phyloP scores from a whole-genome alignment of 345 rosid species.

The Hypericum perforatum region DNA sequence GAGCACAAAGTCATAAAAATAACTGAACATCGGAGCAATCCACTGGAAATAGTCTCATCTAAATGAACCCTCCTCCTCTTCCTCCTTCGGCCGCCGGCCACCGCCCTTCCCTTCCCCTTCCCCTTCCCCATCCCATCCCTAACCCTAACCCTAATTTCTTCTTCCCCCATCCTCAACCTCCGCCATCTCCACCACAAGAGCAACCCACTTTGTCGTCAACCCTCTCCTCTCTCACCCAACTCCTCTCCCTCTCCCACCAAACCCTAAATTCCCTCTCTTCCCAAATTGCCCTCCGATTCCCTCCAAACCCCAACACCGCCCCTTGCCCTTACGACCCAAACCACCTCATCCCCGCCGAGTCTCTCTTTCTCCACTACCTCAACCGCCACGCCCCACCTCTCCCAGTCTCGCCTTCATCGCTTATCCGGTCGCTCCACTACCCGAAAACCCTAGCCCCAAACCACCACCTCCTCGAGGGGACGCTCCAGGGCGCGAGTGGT shows the following conservation, averaged over 20 bases:
- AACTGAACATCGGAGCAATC: too few relatives aligned
- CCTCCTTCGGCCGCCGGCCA: too few relatives aligned
- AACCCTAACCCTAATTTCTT: too few relatives aligned
- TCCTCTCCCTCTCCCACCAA: constrained; percentile 32
- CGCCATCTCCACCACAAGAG: too few relatives aligned
- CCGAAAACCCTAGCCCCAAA: constrained; percentile 37
- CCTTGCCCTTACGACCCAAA: constrained; percentile 51
- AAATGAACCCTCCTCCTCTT: too few relatives aligned
- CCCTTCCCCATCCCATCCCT: too few relatives aligned
- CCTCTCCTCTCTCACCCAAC: constrained; percentile 30
- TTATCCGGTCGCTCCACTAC: constrained; percentile 31
- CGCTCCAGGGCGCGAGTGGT: constrained; percentile 8
- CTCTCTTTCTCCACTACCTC: constrained; percentile 66
- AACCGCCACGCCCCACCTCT: constrained; percentile 43
- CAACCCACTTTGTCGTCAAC: constrained; percentile 25
- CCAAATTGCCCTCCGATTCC: constrained; percentile 17
- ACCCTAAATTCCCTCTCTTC: constrained; percentile 17
- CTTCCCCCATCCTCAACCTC: too few relatives aligned
- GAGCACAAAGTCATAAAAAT: too few relatives aligned
- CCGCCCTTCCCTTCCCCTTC: too few relatives aligned
- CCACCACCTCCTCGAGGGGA: constrained; percentile 8
- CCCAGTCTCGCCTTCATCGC: constrained; percentile 19
- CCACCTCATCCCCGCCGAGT: constrained; percentile 61
- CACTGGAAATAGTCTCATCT: too few relatives aligned
- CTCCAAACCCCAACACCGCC: constrained; percentile 20